Evolutionary conservation across 345 rosid genomes (phyloP).

Genomic region (Cardiospermum halicacabum): DNA sequence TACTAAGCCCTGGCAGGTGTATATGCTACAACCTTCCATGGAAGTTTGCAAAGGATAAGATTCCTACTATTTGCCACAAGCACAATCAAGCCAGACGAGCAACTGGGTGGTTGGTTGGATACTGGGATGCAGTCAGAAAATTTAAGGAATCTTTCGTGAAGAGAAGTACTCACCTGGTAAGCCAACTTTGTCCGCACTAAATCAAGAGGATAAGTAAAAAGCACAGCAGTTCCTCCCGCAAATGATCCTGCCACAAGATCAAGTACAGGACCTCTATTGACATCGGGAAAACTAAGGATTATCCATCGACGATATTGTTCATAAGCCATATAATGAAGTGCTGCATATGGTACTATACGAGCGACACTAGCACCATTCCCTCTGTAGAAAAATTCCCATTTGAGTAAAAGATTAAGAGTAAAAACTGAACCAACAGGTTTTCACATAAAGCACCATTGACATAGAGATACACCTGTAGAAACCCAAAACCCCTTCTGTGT

Average conservation of each 20-base stretch:
- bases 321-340: conserved; percentile 92
- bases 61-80: not conserved
- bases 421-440: not conserved
- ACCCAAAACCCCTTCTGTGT: conserved; percentile 80
- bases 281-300: conserved; percentile 49
- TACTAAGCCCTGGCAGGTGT: conserved; percentile 7
- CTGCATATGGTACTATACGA: conserved; percentile 90
- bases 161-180: conserved; percentile 57
- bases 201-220: conserved; percentile 88
- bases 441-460: conserved; percentile 13
- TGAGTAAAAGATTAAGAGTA: conserved; percentile 7
- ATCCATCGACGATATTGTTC: conserved; percentile 94
- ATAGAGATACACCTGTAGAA: conserved; percentile 62
- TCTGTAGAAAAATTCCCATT: conserved; percentile 35
- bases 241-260: conserved; percentile 92
- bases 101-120: not conserved
- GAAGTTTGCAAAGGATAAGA: not conserved
- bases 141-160: not conserved
- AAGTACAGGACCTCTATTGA: conserved; percentile 76
- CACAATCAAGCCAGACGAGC: not conserved
- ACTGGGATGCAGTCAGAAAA: not conserved
- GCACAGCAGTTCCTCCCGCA: conserved; percentile 92
- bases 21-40: not conserved
- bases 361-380: conserved; percentile 96
- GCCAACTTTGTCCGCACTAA: conserved; percentile 87